phyloP scores from a whole-genome alignment of 305 asterid genomes.

The Fraxinus platypoda region DNA sequence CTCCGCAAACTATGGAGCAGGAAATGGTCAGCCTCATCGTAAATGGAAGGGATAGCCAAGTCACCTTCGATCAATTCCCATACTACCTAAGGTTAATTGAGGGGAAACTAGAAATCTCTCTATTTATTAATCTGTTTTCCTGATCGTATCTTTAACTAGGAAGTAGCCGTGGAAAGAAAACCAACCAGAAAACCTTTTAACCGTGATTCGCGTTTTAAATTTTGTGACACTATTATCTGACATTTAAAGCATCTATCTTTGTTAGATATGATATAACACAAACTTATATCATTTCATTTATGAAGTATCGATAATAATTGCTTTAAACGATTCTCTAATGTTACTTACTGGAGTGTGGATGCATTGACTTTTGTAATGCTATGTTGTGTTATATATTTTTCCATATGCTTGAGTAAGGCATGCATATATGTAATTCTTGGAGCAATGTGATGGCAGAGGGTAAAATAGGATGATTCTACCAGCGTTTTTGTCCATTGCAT shows the following conservation, averaged over 20 bases:
- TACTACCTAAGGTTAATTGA: conserved; percentile 60
- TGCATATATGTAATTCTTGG: neutral
- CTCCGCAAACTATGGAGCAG: conserved; percentile 57
- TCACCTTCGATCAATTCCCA: conserved; percentile 77
- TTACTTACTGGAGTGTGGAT: neutral
- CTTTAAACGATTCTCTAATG: neutral
- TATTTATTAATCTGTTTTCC: neutral
- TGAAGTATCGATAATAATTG: neutral
- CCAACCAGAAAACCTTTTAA: neutral
- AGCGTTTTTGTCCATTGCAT: neutral
- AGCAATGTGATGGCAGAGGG: neutral
- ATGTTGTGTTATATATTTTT: neutral
- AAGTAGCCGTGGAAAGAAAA: neutral
- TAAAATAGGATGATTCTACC: neutral
- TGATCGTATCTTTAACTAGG: neutral
- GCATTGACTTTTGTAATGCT: neutral
- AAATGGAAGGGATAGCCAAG: conserved; percentile 59
- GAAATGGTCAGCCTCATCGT: conserved; percentile 58
- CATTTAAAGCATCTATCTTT: neutral
- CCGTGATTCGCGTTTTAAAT: neutral
- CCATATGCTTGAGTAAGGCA: neutral
- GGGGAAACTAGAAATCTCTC: neutral
- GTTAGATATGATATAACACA: neutral
- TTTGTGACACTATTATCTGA: neutral
- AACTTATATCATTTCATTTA: neutral